Percentiles rank a stretch among this genome's conserved stretches.
phyloP scores from a whole-genome alignment of 345 rosid genomes.

The Acer campestre region DNA sequence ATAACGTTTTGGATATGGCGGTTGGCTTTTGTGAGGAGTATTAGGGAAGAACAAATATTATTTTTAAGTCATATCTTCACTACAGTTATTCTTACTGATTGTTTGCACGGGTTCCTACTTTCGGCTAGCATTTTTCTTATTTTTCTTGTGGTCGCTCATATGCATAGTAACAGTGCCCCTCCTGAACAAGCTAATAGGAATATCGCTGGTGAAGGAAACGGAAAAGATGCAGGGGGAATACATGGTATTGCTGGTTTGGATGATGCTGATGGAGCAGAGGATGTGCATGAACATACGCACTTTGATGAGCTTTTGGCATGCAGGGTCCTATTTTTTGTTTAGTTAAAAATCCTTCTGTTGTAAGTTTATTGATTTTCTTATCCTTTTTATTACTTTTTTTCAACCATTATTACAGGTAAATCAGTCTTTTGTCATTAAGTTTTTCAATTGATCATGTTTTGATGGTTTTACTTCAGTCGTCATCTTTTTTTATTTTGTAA shows the following conservation, averaged over 20 bases:
- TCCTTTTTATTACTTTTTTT: neutral
- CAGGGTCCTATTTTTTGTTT: constrained; percentile 98
- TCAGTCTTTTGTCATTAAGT: neutral
- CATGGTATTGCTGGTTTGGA: constrained; percentile 74
- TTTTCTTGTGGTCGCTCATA: constrained; percentile 79
- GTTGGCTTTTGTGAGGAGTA: constrained; percentile 87
- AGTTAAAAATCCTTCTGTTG: constrained; percentile 98
- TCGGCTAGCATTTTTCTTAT: constrained; percentile 95
- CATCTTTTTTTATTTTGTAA: neutral
- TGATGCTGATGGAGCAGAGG: constrained; percentile 36
- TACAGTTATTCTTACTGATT: constrained; percentile 86
- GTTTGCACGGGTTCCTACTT: constrained; percentile 95
- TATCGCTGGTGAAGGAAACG: constrained; percentile 39
- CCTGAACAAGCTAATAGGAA: constrained; percentile 65
- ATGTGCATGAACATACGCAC: constrained; percentile 95
- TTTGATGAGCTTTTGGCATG: constrained; percentile 99
- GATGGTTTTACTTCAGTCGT: neutral
- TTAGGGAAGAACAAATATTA: constrained; percentile 88
- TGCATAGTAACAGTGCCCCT: too few species aligned
- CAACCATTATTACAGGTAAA: neutral
- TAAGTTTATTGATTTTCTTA: constrained; percentile 43
- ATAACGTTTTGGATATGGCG: constrained; percentile 98
- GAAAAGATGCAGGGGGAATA: constrained; percentile 29
- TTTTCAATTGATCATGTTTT: neutral
- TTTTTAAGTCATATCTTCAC: constrained; percentile 89